Base-by-base conservation (phyloP, 2,329 filamentous ascomycete species). In the Emericellopsis atlantica region DNA sequence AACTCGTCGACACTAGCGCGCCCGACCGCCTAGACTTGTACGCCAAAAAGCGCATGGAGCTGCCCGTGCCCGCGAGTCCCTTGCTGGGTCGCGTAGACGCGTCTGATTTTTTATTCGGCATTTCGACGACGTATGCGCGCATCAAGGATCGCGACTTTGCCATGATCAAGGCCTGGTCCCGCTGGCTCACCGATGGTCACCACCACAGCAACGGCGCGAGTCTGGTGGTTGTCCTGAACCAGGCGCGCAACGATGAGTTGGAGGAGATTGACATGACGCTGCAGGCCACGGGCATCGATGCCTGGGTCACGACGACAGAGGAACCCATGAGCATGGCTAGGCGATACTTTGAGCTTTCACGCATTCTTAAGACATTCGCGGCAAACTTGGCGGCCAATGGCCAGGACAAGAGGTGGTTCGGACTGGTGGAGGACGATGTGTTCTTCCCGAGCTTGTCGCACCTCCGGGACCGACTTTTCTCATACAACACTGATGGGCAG, bases 361-460 rank as follows among this genome's bases (percentile, higher is more conserved):
- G 55, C 10, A 49, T 57, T 16, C 48, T 66, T 32, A 53, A 56
- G 34, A 50, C 51, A 5, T 56, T 60, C 35, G 52, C 50, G 5
- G 56, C 54, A 3, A 56, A 53, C 5, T 46, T 67, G 5, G 53
- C 54, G 2, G 55, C 56, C 6, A 58, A 56, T 12, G 60, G 59
- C 4, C 51, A 57, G 16, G 46, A 49, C 36, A 67, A 66, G 54
- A 54, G 50, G 35, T 69, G 63, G 54, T 60, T 62, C 32, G 66
- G 58, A 1, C 52, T 70, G 1, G 46, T 70, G 2, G 67, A 71
- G 26, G 66, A 70, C 45, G 59, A 64, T 41, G 53, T 68, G 38
- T 70, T 70, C 48, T 58, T 71, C 37, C 66, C 67, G 1, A 62
- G 60, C 32, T 48, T 69, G 26, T 50, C 54, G 1, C 53, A 57